Evolutionary conservation across 2,329 filamentous ascomycete genomes (phyloP).

Genomic region (Teratosphaeria viscida): DNA sequence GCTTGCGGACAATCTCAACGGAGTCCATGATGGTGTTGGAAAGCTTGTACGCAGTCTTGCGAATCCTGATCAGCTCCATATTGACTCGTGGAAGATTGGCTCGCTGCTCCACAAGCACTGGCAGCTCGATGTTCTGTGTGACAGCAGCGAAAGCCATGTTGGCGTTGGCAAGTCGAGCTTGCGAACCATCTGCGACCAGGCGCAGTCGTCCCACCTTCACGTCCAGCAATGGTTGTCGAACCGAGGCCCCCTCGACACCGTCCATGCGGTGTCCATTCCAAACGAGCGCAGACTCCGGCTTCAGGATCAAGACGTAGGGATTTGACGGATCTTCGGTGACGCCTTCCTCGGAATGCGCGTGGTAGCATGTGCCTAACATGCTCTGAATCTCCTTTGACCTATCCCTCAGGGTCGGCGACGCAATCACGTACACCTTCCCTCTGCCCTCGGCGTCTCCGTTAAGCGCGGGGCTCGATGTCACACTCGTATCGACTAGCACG

Average conservation of each 20-base stretch:
- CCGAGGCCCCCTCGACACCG: slow-evolving; percentile 38
- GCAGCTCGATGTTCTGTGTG: slow-evolving; percentile 72
- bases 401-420: slow-evolving; percentile 66
- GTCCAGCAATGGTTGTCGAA: slow-evolving; percentile 71
- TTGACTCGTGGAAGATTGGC: slow-evolving; percentile 93
- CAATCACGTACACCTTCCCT: slow-evolving; percentile 54
- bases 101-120: slow-evolving; percentile 81
- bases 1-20: slow-evolving; percentile 81
- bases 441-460: slow-evolving; percentile 39
- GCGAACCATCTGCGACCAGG: slow-evolving; percentile 78
- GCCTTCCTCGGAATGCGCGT: slow-evolving; percentile 46
- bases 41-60: slow-evolving; percentile 89
- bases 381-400: slow-evolving; percentile 73
- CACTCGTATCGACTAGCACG: slow-evolving; percentile 65
- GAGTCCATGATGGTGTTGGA: slow-evolving; percentile 99
- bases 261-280: slow-evolving; percentile 71
- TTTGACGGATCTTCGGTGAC: slow-evolving; percentile 61
- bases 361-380: slow-evolving; percentile 71
- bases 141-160: slow-evolving; percentile 69
- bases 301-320: slow-evolving; percentile 75
- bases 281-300: slow-evolving; percentile 64
- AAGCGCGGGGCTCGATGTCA: slow-evolving; percentile 33
- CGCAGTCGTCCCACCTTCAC: slow-evolving; percentile 78
- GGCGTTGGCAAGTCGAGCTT: slow-evolving; percentile 67
- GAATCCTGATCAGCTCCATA: slow-evolving; percentile 80